Evolutionary conservation across 202 grass and related monocot genomes (phyloP), one percentile per base, ranked within the genome.

Genomic region (Schoenoplectus tabernaemontani): DNA sequence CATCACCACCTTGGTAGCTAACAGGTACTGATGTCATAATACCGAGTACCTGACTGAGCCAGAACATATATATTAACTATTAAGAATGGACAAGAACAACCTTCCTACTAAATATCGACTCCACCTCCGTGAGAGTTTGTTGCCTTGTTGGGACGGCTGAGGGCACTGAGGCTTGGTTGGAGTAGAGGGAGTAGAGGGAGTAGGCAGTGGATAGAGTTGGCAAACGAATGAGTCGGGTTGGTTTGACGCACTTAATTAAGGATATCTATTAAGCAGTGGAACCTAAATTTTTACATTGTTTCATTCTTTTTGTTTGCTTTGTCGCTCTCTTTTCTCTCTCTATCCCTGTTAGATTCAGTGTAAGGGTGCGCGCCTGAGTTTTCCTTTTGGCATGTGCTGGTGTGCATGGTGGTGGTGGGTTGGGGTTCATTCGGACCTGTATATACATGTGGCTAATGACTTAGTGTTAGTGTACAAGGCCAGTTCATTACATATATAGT

Each of bases 171-270:
- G 82, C 64, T 61, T 64, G 69, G 77, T 56, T 65, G 85, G 83
- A 67, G 88, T 68, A 20, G 85, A 64, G 4, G 78, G 42, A 0
- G 91, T 87, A 2, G 87, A 71, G 17, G 92, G 65, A 36, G 94
- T 82, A 48, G 81, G 84, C 19, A 19, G 51, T n/a, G n/a, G n/a
- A n/a, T n/a, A n/a, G n/a, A n/a, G n/a, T n/a, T n/a, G n/a, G n/a
- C n/a, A n/a, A n/a, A n/a, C n/a, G n/a, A n/a, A n/a, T n/a, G n/a
- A n/a, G n/a, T n/a, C n/a, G n/a, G n/a, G n/a, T n/a, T n/a, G n/a
- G 37, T 39, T 39, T 39, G 0, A 39, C 37, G 6, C 37, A n/a
- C n/a, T n/a, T n/a, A 39, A 5, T 39, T 39, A 39, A 4, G 37
- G 37, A 1, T 39, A 39, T 39, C 4, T 5, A 39, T 39, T 39